Conservation (phyloP, 2,329 filamentous ascomycete genomes). For the Teratosphaeria zuluensis region DNA sequence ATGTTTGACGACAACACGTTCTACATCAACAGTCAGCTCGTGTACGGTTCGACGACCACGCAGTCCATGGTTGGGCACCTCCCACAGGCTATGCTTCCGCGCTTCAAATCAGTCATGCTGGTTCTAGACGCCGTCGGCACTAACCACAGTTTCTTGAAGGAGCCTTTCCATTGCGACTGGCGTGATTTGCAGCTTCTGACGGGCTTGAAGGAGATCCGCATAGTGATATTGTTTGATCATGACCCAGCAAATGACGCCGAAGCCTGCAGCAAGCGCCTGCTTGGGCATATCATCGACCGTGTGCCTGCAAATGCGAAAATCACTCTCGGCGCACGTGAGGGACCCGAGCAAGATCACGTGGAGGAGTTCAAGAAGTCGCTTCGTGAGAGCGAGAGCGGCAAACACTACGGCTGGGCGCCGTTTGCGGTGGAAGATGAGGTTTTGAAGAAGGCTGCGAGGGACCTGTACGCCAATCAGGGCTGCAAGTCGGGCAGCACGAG, state of each 20-base stretch:
- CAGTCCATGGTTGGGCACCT: background rate
- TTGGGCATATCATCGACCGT: constrained; percentile 14
- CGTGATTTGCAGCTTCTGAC: background rate
- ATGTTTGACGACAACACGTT: constrained; percentile 29
- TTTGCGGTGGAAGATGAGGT: background rate
- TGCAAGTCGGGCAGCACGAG: background rate
- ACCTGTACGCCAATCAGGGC: background rate
- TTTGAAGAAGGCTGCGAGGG: background rate
- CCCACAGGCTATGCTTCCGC: constrained; percentile 3
- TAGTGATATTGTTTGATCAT: background rate
- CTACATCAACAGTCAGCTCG: constrained; percentile 13
- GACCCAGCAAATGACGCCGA: constrained; percentile 5
- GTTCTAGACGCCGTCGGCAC: background rate
- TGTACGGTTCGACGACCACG: background rate
- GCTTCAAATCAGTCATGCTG: background rate
- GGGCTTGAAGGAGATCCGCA: background rate
- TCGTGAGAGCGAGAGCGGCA: background rate
- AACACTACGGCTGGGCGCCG: background rate
- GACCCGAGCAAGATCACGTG: constrained; percentile 8
- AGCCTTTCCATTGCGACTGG: background rate
- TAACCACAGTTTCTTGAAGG: background rate
- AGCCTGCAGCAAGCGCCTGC: constrained; percentile 3
- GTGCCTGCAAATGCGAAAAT: constrained; percentile 9
- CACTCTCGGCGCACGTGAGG: constrained; percentile 4
- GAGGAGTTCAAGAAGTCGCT: constrained; percentile 4